Percentiles rank a stretch among this genome's conserved stretches.
phyloP scores from a whole-genome alignment of 2,329 filamentous ascomycete genomes.

The Botrytis elliptica region DNA sequence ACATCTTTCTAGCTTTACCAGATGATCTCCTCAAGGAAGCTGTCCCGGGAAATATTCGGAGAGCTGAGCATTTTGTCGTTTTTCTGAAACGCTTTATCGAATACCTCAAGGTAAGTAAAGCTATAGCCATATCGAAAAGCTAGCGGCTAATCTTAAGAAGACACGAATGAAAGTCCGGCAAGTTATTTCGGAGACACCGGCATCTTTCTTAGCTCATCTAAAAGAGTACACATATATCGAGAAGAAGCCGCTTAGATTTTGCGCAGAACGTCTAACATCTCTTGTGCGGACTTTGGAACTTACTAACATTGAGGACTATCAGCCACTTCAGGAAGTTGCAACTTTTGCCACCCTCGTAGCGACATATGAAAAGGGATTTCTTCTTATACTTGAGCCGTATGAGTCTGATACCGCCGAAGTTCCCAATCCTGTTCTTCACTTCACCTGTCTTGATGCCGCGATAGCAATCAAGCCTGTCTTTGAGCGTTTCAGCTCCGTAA shows the following conservation, averaged over 20 bases:
- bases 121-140: neutral
- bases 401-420: conserved; percentile 95
- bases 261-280: conserved; percentile 89
- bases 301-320: conserved; percentile 97
- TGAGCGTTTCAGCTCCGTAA: conserved; percentile 94
- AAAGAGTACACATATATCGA: conserved; percentile 98
- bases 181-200: conserved; percentile 94
- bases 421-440: conserved; percentile 94
- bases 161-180: conserved; percentile 98
- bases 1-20: conserved; percentile 63
- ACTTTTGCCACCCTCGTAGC: conserved; percentile 95
- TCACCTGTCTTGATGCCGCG: conserved; percentile 93
- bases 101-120: conserved; percentile 68
- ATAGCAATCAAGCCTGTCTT: conserved; percentile 98
- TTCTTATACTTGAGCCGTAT: conserved; percentile 94
- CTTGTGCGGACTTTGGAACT: conserved; percentile 92
- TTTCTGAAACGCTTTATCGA: conserved; percentile 97
- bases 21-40: conserved; percentile 95
- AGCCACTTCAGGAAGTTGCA: conserved; percentile 93
- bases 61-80: conserved; percentile 92
- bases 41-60: conserved; percentile 90
- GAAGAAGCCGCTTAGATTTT: conserved; percentile 90
- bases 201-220: conserved; percentile 87
- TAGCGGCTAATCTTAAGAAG: conserved; percentile 43
- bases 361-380: conserved; percentile 94